Conservation (phyloP, 1,284 basidiomycete genomes). For the Austroboletus rostrupii region DNA sequence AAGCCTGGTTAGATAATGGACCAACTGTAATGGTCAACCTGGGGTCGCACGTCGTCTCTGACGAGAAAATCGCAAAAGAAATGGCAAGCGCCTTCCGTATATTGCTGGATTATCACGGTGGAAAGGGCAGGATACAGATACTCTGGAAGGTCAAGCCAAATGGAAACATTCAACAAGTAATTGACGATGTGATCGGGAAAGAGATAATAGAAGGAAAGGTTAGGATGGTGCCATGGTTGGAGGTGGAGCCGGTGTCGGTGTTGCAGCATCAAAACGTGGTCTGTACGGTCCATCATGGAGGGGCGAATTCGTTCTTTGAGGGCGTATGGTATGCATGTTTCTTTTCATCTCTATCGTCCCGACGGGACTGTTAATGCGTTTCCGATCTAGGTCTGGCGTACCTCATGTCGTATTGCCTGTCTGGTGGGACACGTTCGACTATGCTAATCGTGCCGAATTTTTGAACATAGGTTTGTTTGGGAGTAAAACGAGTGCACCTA, state of each 20-base stretch:
- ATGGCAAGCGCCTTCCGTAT: background rate
- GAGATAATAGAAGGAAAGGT: background rate
- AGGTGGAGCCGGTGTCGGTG: background rate
- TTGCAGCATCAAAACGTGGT: background rate
- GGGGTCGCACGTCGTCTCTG: background rate
- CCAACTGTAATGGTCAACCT: background rate
- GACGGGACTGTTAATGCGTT: too few species aligned
- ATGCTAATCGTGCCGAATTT: conserved; percentile 6
- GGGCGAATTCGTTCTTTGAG: background rate
- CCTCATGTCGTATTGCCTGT: conserved; percentile 13
- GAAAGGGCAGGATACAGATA: background rate
- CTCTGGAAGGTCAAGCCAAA: background rate
- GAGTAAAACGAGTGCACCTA: conserved; percentile 4
- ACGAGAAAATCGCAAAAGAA: background rate
- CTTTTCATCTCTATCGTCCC: background rate
- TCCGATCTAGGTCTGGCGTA: conserved; percentile 2
- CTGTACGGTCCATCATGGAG: background rate
- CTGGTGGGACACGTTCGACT: conserved; percentile 18
- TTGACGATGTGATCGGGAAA: background rate
- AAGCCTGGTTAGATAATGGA: background rate
- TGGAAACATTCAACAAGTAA: background rate
- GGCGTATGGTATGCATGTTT: background rate
- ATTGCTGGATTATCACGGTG: background rate
- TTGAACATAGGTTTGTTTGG: conserved; percentile 13
- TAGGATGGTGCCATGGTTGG: background rate